Percentiles rank a stretch among this genome's conserved stretches.
These are phyloP conservation scores for Picea engelmannii DNA, from an alignment of 83 land plant species.

Conservation along the genomic window DNA sequence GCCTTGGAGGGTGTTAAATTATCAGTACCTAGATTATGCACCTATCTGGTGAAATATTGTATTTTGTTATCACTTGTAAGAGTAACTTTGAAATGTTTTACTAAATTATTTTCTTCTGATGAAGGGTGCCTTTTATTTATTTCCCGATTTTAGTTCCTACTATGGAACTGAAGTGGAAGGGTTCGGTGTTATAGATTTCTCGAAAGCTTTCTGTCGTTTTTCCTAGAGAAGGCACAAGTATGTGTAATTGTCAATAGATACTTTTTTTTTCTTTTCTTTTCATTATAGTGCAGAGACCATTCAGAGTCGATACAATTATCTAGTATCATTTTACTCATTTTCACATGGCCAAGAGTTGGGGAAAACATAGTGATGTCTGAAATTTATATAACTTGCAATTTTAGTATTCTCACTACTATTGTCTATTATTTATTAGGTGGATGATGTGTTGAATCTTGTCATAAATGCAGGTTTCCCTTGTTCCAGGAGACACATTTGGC, in stretches of 20 bases:
- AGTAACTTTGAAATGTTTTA: too few relatives aligned
- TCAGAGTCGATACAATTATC: neutral
- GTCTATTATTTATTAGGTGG: neutral
- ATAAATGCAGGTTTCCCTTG: too few relatives aligned
- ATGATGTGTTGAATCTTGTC: slow-evolving; percentile 4
- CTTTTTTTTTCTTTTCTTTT: slow-evolving; percentile 4
- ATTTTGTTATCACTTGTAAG: too few relatives aligned
- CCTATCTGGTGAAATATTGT: too few relatives aligned
- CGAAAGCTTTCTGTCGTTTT: slow-evolving; percentile 72
- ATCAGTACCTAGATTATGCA: too few relatives aligned
- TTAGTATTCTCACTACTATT: neutral
- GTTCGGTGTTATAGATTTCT: slow-evolving; percentile 77
- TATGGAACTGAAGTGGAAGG: slow-evolving; percentile 19
- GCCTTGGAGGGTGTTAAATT: too few relatives aligned
- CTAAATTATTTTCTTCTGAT: too few relatives aligned
- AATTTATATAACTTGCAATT: neutral
- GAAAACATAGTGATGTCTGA: too few relatives aligned
- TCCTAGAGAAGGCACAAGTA: slow-evolving; percentile 57
- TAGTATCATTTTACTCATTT: neutral
- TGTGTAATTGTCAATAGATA: neutral
- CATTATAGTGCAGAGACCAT: neutral
- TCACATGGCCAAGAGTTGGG: too few relatives aligned
- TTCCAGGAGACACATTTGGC: too few relatives aligned
- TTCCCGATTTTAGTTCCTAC: too few relatives aligned
- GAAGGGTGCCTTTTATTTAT: too few relatives aligned